Conservation (phyloP, 2,329 filamentous ascomycete species). For the Emergomyces orientalis region DNA sequence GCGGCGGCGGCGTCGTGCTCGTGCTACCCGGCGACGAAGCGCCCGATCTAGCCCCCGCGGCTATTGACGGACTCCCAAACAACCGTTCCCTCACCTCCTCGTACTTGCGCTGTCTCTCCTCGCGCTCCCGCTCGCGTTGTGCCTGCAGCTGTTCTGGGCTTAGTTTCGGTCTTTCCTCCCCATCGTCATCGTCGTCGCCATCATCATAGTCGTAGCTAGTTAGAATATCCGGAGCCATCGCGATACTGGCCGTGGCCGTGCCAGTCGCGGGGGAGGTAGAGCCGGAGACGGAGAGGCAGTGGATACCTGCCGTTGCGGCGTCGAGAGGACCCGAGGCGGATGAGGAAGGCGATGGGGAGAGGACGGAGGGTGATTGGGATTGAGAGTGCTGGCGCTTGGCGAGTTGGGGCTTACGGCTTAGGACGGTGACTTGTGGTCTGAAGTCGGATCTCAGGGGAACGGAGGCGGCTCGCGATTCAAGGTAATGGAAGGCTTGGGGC, state of each 20-base stretch:
- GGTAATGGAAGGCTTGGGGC: slow-evolving; percentile 63
- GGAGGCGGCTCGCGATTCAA: slow-evolving; percentile 53
- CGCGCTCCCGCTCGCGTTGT: slow-evolving; percentile 56
- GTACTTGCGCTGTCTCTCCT: slow-evolving; percentile 85
- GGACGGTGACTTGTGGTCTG: slow-evolving; percentile 72
- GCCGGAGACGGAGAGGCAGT: slow-evolving; percentile 35
- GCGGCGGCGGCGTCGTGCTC: slow-evolving; percentile 49
- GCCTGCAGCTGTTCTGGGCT: slow-evolving; percentile 70
- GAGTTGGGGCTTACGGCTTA: slow-evolving; percentile 70
- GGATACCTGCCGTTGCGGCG: slow-evolving; percentile 35
- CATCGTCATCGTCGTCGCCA: slow-evolving; percentile 56
- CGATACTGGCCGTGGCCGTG: not conserved
- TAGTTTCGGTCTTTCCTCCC: slow-evolving; percentile 52
- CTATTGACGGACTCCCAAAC: slow-evolving; percentile 52
- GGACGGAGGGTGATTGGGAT: slow-evolving; percentile 31
- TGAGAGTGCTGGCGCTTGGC: slow-evolving; percentile 40
- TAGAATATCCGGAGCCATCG: not conserved
- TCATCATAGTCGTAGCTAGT: slow-evolving; percentile 29
- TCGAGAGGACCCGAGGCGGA: slow-evolving; percentile 34
- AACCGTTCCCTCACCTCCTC: slow-evolving; percentile 81
- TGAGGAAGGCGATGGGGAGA: not conserved
- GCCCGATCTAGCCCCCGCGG: slow-evolving; percentile 39
- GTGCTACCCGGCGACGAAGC: slow-evolving; percentile 49
- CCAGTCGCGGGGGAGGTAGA: not conserved
- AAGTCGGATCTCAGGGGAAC: slow-evolving; percentile 61